These are phyloP conservation scores for Cordyceps fumosorosea DNA, from an alignment of 2,329 filamentous ascomycete species.

Conservation along the genomic window DNA sequence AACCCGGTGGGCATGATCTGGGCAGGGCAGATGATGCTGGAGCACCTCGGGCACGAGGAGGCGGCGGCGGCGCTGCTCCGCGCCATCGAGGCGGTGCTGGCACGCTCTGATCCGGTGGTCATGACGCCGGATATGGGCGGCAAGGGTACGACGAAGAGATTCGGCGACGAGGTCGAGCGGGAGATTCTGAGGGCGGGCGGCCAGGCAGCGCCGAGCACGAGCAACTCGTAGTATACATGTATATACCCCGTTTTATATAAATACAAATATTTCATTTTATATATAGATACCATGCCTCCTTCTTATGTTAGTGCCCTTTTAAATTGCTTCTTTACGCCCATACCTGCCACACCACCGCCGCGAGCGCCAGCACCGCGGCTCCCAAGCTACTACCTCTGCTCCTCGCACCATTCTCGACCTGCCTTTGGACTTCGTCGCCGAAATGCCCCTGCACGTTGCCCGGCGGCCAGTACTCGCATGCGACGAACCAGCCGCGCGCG, in stretches of 20 bases:
- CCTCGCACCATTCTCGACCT: neutral
- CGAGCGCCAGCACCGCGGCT: neutral
- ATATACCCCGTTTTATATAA: too few relatives aligned
- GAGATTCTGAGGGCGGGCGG: conserved; percentile 16
- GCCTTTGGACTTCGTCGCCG: conserved; percentile 28
- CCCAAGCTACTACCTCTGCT: neutral
- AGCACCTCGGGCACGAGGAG: conserved; percentile 20
- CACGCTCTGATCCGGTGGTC: conserved; percentile 27
- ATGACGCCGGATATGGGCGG: conserved; percentile 28
- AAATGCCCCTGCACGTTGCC: conserved; percentile 56
- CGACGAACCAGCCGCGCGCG: conserved; percentile 54
- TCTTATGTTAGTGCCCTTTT: neutral
- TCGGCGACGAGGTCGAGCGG: conserved; percentile 19
- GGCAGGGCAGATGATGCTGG: conserved; percentile 48
- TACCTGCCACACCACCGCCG: neutral
- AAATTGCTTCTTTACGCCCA: neutral
- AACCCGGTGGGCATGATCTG: conserved; percentile 69
- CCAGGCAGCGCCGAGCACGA: neutral
- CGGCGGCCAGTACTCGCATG: conserved; percentile 63
- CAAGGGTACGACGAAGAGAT: conserved; percentile 19
- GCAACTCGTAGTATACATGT: neutral
- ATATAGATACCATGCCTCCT: neutral
- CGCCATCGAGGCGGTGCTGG: conserved; percentile 58
- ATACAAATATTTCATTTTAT: neutral
- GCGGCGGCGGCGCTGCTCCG: conserved; percentile 48